A percentile compares a stretch with the other conserved stretches of the same genome.
These are phyloP conservation scores for Jackrogersella minutella DNA, from an alignment of 495 filamentous ascomycete species.

Conservation along the genomic window DNA sequence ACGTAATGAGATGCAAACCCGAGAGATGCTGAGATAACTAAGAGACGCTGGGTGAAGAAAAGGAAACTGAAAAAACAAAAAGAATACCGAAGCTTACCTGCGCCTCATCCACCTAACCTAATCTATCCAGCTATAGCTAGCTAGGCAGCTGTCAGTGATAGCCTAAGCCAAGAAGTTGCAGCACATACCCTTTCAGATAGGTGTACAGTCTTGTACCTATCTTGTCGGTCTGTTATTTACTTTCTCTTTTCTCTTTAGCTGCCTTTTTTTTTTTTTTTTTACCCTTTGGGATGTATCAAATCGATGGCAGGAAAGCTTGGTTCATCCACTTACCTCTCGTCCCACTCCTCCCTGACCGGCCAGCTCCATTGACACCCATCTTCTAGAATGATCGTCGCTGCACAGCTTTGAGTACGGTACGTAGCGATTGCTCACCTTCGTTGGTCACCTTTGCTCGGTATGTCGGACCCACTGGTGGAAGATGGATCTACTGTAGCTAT, in stretches of 20 bases:
- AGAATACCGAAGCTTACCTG: constrained; percentile 1
- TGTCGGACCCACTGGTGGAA: constrained; percentile 17
- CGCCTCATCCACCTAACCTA: constrained; percentile 21
- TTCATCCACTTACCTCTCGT: constrained; percentile 33
- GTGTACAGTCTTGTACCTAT: constrained; percentile 10
- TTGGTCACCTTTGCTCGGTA: constrained; percentile 40
- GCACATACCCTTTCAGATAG: constrained; percentile 25
- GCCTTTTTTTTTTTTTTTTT: too few species aligned
- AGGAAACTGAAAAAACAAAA: not conserved
- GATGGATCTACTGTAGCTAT: constrained; percentile 33
- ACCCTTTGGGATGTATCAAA: constrained; percentile 7
- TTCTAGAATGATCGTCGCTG: constrained; percentile 34
- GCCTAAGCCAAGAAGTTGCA: constrained; percentile 37
- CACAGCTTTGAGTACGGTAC: constrained; percentile 28
- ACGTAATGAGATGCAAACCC: not conserved
- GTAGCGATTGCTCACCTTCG: constrained; percentile 31
- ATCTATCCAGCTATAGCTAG: constrained; percentile 42
- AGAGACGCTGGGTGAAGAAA: constrained; percentile 1
- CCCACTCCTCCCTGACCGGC: constrained; percentile 23
- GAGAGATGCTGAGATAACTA: not conserved
- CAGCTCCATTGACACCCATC: constrained; percentile 22
- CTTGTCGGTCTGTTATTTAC: constrained; percentile 19
- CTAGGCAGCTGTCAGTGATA: constrained; percentile 41
- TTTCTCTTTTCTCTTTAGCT: constrained; percentile 37
- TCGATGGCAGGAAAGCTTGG: constrained; percentile 20